These are phyloP conservation scores for Beauveria pseudobassiana DNA, from an alignment of 2,329 filamentous ascomycete genomes.

Conservation along the genomic window DNA sequence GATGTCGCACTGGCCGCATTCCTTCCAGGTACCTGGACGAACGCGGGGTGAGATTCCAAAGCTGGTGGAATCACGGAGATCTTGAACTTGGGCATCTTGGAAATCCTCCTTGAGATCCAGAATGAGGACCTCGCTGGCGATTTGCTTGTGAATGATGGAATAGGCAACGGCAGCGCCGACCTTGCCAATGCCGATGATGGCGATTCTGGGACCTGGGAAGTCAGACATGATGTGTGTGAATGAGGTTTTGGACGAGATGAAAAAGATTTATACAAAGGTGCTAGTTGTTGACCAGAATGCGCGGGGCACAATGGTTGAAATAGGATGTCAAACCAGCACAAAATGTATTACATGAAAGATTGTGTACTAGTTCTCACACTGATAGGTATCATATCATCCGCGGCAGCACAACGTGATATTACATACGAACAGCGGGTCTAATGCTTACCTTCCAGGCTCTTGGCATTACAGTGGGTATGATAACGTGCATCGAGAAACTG, in stretches of 20 bases:
- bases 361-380: neutral
- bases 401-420: conserved; percentile 4
- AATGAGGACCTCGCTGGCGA: conserved; percentile 43
- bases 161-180: conserved; percentile 45
- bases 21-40: conserved; percentile 34
- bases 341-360: conserved; percentile 7
- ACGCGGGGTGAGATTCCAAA: conserved; percentile 35
- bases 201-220: conserved; percentile 23
- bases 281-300: neutral
- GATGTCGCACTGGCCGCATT: conserved; percentile 46
- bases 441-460: conserved; percentile 10
- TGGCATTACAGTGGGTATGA: conserved; percentile 11
- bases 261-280: neutral
- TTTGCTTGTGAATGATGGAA: conserved; percentile 41
- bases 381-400: neutral
- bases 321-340: neutral
- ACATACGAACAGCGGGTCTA: conserved; percentile 6
- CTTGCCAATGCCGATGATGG: conserved; percentile 43
- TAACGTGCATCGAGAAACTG: neutral
- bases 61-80: conserved; percentile 43
- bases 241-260: neutral
- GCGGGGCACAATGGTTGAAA: conserved; percentile 7
- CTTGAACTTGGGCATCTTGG: conserved; percentile 41
- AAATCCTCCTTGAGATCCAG: conserved; percentile 41
- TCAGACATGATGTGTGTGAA: conserved; percentile 9